Percentiles rank a stretch among this genome's conserved stretches.
Evolutionary conservation across 768 basidiomycete species (phyloP).

Genomic region (Grammothele lineata): DNA sequence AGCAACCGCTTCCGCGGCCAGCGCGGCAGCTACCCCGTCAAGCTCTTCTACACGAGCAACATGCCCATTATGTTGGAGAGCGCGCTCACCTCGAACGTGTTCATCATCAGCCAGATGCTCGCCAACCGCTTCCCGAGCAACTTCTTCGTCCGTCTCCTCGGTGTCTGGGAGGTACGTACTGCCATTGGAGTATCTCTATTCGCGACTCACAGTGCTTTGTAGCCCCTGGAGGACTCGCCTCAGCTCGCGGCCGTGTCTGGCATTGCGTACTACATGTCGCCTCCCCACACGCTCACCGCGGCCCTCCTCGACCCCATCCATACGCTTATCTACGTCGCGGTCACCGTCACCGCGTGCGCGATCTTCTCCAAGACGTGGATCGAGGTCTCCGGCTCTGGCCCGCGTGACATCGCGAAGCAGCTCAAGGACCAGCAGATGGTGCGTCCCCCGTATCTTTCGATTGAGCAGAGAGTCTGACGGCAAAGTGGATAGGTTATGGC

Average conservation of each 20-base stretch:
- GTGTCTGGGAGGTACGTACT: too few species aligned
- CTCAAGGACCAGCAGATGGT: conserved; percentile 99
- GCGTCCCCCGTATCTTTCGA: conserved; percentile 4
- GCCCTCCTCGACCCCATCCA: conserved; percentile 92
- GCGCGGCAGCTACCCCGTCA: conserved; percentile 92
- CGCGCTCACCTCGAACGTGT: conserved; percentile 90
- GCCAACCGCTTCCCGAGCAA: conserved; percentile 87
- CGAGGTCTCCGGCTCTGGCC: conserved; percentile 94
- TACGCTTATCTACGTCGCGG: conserved; percentile 83
- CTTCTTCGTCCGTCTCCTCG: conserved; percentile 83
- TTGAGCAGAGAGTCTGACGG: too few species aligned
- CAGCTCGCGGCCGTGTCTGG: conserved; percentile 89
- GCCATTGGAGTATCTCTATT: conserved; percentile 51
- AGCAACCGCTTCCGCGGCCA: conserved; percentile 96
- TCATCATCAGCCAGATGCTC: conserved; percentile 96
- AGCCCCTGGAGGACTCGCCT: conserved; percentile 91
- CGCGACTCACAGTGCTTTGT: too few species aligned
- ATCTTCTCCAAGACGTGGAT: conserved; percentile 99
- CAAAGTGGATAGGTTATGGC: conserved; percentile 63
- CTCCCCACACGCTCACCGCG: conserved; percentile 89
- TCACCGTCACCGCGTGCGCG: conserved; percentile 92
- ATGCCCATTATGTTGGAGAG: conserved; percentile 99
- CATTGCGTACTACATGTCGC: conserved; percentile 96
- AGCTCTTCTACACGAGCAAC: conserved; percentile 98
- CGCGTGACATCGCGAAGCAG: conserved; percentile 94